Evolutionary conservation across 2,329 filamentous ascomycete species (phyloP).

Genomic region (Colletotrichum paranaense): DNA sequence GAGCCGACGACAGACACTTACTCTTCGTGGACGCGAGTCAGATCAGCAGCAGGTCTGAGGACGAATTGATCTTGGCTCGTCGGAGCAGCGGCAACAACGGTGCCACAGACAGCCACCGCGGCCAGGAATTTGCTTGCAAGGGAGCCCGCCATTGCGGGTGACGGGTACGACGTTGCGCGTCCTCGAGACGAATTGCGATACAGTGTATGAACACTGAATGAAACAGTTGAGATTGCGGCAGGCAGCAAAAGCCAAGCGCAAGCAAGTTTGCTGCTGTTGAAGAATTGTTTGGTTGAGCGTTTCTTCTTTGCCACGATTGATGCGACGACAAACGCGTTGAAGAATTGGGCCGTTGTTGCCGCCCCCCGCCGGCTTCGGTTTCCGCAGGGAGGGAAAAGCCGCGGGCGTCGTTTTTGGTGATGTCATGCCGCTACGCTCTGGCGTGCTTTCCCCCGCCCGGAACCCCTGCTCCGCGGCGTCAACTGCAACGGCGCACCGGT

Average conservation of each 20-base stretch:
- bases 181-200: background rate
- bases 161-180: background rate
- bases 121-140: constrained; percentile 31
- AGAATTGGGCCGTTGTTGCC: background rate
- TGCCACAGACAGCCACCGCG: constrained; percentile 16
- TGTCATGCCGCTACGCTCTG: constrained; percentile 32
- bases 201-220: background rate
- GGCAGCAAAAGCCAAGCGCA: background rate
- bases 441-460: constrained; percentile 28
- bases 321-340: background rate
- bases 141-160: constrained; percentile 6
- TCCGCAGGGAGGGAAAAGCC: constrained; percentile 2
- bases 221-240: background rate
- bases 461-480: constrained; percentile 3
- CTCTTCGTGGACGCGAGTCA: constrained; percentile 36
- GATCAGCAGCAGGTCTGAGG: constrained; percentile 22
- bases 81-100: constrained; percentile 2
- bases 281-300: background rate
- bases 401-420: constrained; percentile 9
- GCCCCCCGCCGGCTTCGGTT: background rate
- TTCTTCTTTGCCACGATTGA: background rate
- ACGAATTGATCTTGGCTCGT: constrained; percentile 20
- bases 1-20: background rate
- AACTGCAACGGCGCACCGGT: constrained; percentile 5
- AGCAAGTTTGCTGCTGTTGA: background rate